phyloP scores from a whole-genome alignment of 441 rosid genomes.

The Aleurites moluccanus region DNA sequence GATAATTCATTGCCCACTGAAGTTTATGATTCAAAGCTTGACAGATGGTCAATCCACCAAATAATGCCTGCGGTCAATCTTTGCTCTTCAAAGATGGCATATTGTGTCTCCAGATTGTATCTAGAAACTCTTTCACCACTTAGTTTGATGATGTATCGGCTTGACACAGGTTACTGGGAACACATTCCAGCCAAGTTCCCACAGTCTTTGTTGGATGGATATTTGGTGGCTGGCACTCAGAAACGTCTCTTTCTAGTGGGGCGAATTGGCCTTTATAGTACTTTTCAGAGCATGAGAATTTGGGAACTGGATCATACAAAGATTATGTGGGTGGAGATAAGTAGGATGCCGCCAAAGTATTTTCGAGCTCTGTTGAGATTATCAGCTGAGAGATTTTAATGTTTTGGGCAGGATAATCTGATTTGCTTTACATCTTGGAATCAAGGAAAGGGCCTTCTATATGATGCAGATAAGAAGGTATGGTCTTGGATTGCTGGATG shows the following conservation, averaged over 20 bases:
- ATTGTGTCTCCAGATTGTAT: constrained; percentile 82
- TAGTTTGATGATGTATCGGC: constrained; percentile 86
- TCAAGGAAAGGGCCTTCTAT: constrained; percentile 82
- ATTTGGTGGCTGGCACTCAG: constrained; percentile 90
- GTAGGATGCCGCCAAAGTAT: constrained; percentile 89
- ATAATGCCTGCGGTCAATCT: constrained; percentile 93
- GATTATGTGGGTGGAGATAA: constrained; percentile 80
- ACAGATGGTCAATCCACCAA: constrained; percentile 79
- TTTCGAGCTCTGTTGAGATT: constrained; percentile 79
- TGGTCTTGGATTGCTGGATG: constrained; percentile 98
- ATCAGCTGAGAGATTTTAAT: constrained; percentile 94
- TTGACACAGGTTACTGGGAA: constrained; percentile 85
- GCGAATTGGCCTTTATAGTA: constrained; percentile 89
- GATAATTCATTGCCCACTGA: constrained; percentile 88
- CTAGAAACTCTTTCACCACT: constrained; percentile 93
- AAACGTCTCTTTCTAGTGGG: constrained; percentile 87
- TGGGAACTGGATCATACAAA: constrained; percentile 92
- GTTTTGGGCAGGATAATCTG: constrained; percentile 92
- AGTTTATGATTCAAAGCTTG: constrained; percentile 81
- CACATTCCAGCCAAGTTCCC: constrained; percentile 94
- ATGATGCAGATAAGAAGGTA: constrained; percentile 77
- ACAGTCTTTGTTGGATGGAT: constrained; percentile 84
- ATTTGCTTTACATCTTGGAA: constrained; percentile 95
- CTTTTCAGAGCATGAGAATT: constrained; percentile 88
- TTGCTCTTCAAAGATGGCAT: constrained; percentile 96